Evolutionary conservation across 2,329 filamentous ascomycete genomes (phyloP).

Genomic region (Cytospora chrysosperma): DNA sequence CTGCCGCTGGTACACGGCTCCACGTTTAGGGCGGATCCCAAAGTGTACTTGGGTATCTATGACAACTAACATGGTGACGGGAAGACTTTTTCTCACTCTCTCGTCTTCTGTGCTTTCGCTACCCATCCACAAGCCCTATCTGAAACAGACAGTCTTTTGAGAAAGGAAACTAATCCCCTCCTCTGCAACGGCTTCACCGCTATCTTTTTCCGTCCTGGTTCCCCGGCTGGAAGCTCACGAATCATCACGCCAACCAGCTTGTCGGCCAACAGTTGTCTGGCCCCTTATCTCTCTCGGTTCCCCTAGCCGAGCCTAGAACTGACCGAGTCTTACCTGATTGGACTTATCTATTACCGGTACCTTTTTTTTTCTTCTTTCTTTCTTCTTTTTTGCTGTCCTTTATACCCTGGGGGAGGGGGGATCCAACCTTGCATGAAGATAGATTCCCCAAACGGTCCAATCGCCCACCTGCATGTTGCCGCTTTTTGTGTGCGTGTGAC

Average conservation of each 20-base stretch:
- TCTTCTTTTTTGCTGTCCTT: no score
- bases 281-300: slow-evolving; percentile 22
- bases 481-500: slow-evolving; percentile 1
- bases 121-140: not conserved
- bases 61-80: slow-evolving; percentile 12
- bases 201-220: slow-evolving; percentile 7
- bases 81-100: slow-evolving; percentile 18
- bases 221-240: slow-evolving; percentile 2
- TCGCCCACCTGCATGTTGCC: slow-evolving; percentile 1
- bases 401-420: no score
- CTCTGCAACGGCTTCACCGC: slow-evolving; percentile 4
- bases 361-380: slow-evolving; percentile 2
- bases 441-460: not conserved
- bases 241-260: slow-evolving; percentile 12
- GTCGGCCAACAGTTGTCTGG: slow-evolving; percentile 21
- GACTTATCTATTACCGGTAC: slow-evolving; percentile 5
- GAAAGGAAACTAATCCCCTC: not conserved
- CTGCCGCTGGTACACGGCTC: slow-evolving; percentile 19
- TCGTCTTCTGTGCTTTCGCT: not conserved
- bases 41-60: slow-evolving; percentile 11
- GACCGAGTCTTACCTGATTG: slow-evolving; percentile 16
- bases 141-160: not conserved
- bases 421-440: not conserved
- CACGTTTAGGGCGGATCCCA: slow-evolving; percentile 23
- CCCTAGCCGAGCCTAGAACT: slow-evolving; percentile 15